Base-by-base conservation (phyloP, 176 grass and related monocot genomes). In the Dendrocalamus sinicus region DNA sequence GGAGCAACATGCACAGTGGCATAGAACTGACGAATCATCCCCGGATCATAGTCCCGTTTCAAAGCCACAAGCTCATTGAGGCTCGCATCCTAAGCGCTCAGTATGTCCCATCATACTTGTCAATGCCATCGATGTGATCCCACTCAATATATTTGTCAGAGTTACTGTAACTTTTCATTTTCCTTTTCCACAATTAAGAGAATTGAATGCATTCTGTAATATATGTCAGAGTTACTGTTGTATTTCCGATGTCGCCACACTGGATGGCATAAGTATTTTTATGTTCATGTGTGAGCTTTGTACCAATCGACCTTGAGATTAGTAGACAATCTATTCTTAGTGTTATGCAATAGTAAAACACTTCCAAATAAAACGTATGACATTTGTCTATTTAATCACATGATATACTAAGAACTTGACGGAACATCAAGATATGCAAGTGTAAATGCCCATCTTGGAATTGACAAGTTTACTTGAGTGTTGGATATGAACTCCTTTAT, bases 361-460 rank as follows among this genome's bases (percentile, higher is more conserved):
- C 20, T 22, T 58, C 19, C 55, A n/a, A 58, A 58, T 58, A 9
- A n/a, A 58, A 58, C 32, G 24, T 52, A 54, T 75, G 26, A 53
- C 48, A 51, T 20, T 71, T 77, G 54, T 62, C 17, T 85, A 76
- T 82, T 78, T 28, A 73, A 66, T 46, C 72, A 19, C 84, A 97
- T 28, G 94, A 87, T 90, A 97, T 81, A 94, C 92, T 70, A 97
- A 97, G 52, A 97, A 94, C 79, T 83, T 97, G 67, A 94, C 92
- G 43, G 94, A 74, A 97, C 92, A 87, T 90, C 94, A 83, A 89
- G 92, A 97, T 97, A 97, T 87, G 94, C 94, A 8, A 94, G 94
- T 83, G 92, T 92, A 75, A 97, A 97, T 78, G 94, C 94, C 62
- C 94, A 97, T 85, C 92, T 97, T 80, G 94, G 94, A 82, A 94